A percentile compares a stretch with the other conserved stretches of the same genome.
These are phyloP conservation scores for Penicillium malachiteum DNA, from an alignment of 495 filamentous ascomycete species.

Conservation along the genomic window DNA sequence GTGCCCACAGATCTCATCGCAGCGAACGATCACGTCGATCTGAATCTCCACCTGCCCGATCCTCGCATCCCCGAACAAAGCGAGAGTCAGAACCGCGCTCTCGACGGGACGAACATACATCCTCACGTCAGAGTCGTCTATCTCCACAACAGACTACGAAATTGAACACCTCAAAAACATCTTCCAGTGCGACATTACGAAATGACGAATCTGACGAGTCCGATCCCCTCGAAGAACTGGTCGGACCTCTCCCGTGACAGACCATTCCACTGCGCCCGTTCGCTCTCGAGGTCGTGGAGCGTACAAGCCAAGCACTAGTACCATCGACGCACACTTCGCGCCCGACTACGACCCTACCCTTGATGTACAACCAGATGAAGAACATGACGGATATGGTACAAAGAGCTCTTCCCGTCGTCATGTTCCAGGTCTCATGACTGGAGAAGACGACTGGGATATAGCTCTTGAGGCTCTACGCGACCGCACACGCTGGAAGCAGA, in stretches of 20 bases:
- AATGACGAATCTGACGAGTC: conserved; percentile 49
- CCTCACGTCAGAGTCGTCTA: conserved; percentile 14
- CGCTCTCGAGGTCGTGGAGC: conserved; percentile 76
- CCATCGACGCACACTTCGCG: conserved; percentile 79
- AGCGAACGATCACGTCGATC: conserved; percentile 31
- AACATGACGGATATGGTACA: conserved; percentile 37
- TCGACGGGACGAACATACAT: neutral
- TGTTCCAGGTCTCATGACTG: conserved; percentile 44
- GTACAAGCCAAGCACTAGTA: conserved; percentile 52
- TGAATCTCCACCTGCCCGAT: conserved; percentile 22
- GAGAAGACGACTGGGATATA: conserved; percentile 75
- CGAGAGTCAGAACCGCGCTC: conserved; percentile 15
- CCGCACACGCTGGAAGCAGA: conserved; percentile 73
- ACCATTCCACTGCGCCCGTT: conserved; percentile 32
- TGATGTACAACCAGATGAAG: conserved; percentile 61
- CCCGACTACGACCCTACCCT: conserved; percentile 70
- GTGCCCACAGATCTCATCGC: conserved; percentile 19
- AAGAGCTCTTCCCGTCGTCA: conserved; percentile 34
- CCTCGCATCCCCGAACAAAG: conserved; percentile 25
- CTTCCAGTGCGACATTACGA: neutral
- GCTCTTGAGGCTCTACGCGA: conserved; percentile 81
- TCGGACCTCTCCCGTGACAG: conserved; percentile 70
- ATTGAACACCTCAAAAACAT: conserved; percentile 3
- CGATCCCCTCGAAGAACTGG: conserved; percentile 73
- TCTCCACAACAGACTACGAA: conserved; percentile 4